Conservation (phyloP, 306 rosid species). For the Begonia peltatifolia region DNA sequence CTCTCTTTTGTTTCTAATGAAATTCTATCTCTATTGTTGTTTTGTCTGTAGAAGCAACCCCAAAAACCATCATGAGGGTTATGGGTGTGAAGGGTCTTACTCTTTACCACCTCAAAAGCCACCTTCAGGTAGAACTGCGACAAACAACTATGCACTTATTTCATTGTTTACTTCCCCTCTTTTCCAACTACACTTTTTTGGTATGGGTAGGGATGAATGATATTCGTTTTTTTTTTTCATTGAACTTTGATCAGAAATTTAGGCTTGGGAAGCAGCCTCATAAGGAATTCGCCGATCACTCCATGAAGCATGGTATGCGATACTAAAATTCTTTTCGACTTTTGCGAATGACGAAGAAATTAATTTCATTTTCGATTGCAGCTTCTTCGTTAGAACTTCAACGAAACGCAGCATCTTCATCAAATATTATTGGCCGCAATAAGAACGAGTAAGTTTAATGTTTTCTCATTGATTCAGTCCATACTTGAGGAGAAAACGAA, state of each 20-base stretch:
- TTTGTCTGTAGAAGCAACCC: slow-evolving; percentile 88
- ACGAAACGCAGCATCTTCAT: slow-evolving; percentile 71
- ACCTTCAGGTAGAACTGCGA: slow-evolving; percentile 81
- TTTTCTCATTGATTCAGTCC: background rate
- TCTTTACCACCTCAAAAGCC: slow-evolving; percentile 99
- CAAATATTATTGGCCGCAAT: slow-evolving; percentile 76
- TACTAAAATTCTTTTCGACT: slow-evolving; percentile 2
- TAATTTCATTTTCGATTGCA: slow-evolving; percentile 11
- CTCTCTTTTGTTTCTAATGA: background rate
- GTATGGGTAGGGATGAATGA: background rate
- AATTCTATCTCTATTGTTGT: background rate
- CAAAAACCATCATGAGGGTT: slow-evolving; percentile 97
- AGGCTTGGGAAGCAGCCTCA: slow-evolving; percentile 99
- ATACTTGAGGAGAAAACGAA: background rate
- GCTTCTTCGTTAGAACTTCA: slow-evolving; percentile 82
- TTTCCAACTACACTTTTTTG: background rate
- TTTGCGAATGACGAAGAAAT: no score
- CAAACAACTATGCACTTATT: slow-evolving; percentile 5
- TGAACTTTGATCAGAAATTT: slow-evolving; percentile 50
- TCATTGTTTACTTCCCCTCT: slow-evolving; percentile 16
- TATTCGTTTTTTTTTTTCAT: slow-evolving; percentile 6
- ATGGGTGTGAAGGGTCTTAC: slow-evolving; percentile 99
- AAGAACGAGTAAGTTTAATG: slow-evolving; percentile 68
- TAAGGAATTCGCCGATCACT: slow-evolving; percentile 94
- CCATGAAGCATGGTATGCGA: slow-evolving; percentile 93